Evolutionary conservation across 371 early-diverging fungal species (phyloP).

Genomic region (Mycotypha africana): DNA sequence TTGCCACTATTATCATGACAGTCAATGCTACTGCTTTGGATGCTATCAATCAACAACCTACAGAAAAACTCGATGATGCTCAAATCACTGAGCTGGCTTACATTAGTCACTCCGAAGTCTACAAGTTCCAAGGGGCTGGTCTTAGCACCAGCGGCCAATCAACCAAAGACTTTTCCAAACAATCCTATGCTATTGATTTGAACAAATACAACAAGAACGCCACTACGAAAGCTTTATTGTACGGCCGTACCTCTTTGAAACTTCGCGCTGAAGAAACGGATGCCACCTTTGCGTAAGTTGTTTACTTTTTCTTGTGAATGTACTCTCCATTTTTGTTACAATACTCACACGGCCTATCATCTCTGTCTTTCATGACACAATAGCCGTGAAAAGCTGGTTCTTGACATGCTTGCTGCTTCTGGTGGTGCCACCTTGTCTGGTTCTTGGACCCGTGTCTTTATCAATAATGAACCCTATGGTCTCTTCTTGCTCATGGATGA

Average conservation of each 20-base stretch:
- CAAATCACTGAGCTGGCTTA: conserved; percentile 30
- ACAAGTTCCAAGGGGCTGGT: conserved; percentile 34
- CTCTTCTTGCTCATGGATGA: conserved; percentile 55
- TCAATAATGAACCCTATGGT: conserved; percentile 48
- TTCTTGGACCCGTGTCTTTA: conserved; percentile 43
- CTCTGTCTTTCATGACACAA: too few species aligned
- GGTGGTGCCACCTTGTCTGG: conserved; percentile 49
- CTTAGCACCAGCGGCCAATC: conserved; percentile 51
- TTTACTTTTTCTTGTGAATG: not conserved
- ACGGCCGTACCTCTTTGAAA: conserved; percentile 44
- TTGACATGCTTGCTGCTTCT: conserved; percentile 45
- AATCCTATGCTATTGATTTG: conserved; percentile 48
- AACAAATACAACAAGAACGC: conserved; percentile 35
- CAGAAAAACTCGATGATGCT: conserved; percentile 21
- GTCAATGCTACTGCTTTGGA: conserved; percentile 35
- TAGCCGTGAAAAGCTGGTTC: conserved; percentile 45
- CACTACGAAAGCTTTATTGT: conserved; percentile 21
- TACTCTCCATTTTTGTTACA: conserved; percentile 1
- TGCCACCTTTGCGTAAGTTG: conserved; percentile 37
- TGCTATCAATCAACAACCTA: conserved; percentile 22
- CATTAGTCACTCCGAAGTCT: conserved; percentile 38
- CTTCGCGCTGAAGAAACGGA: conserved; percentile 50
- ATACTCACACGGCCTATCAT: too few species aligned
- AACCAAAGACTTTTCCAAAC: conserved; percentile 50
- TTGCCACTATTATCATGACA: conserved; percentile 46